Evolutionary conservation across 371 early-diverging fungal species (phyloP), one percentile per base, ranked within the genome.

Genomic region (Ordospora colligata): DNA sequence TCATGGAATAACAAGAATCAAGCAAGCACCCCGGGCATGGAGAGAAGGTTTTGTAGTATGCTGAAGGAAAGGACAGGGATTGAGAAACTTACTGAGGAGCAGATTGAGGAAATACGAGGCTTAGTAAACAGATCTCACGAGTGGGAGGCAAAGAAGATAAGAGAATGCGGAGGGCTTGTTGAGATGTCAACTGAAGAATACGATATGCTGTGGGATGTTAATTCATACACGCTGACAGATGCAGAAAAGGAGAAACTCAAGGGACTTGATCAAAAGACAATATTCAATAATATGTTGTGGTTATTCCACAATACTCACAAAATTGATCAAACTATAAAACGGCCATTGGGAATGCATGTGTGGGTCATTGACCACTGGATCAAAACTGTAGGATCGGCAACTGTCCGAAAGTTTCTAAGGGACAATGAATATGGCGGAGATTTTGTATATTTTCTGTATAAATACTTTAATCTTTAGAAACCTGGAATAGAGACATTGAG

Each of bases 401-500:
- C 58, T n/a, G 58, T 58, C 58, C 2, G 58, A 37, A 58, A 58
- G 37, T 58, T 58, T 10, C 58, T 58, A 37, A 58, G 58, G 17
- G 58, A 58, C 3, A 58, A 58, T 17, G 40, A 32, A 11, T 58
- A 58, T 14, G 40, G 58, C 19, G 58, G 58, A 27, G 58, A 58
- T n/a, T 58, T 58, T 58, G 58, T 58, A 12, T 58, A 58, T 40
- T 58, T 58, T 19, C 58, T 58, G 58, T 58, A 58, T 37, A 58
- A 37, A 37, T 58, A 58, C 58, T 58, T 58, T 37, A 32, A 58
- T 37, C 58, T 58, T 17, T 58, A 14, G 40, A 37, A 27, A 25
- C n/a, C 25, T 11, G 37, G 27, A 1, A 27, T 58, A 37, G 7
- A 3, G n/a, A 37, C 17, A 1, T 37, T 14, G 19, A n/a, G n/a